phyloP scores from a whole-genome alignment of 2,329 filamentous ascomycete genomes.

The Penicillium sp. region DNA sequence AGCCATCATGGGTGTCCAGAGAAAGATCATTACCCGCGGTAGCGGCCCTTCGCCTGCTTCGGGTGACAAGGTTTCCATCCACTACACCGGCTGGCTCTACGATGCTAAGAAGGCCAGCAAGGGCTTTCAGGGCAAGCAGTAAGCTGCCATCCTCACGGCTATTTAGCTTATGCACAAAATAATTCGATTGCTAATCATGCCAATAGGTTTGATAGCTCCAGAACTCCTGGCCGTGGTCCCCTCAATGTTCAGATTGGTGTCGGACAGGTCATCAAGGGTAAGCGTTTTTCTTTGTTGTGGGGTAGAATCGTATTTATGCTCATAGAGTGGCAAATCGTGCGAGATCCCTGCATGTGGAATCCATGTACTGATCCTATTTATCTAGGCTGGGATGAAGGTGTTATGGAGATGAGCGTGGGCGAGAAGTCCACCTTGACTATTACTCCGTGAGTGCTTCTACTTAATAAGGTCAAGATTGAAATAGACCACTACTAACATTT shows the following conservation, averaged over 20 bases:
- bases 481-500: not conserved
- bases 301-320: not conserved
- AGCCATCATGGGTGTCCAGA: constrained; percentile 21
- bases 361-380: not conserved
- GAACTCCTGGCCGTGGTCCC: constrained; percentile 64
- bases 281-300: constrained; percentile 14
- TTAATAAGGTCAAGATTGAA: not conserved
- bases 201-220: constrained; percentile 81
- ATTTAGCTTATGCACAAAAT: not conserved
- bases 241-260: constrained; percentile 77
- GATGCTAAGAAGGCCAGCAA: constrained; percentile 61
- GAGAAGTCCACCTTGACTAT: constrained; percentile 86
- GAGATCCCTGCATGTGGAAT: not conserved
- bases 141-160: constrained; percentile 32
- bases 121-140: constrained; percentile 69
- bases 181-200: not conserved
- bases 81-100: constrained; percentile 87
- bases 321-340: not conserved
- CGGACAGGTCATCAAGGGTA: constrained; percentile 83
- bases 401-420: constrained; percentile 78
- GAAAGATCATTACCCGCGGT: constrained; percentile 48
- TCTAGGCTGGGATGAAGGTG: constrained; percentile 76
- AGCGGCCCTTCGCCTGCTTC: constrained; percentile 57
- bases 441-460: constrained; percentile 57
- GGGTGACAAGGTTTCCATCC: constrained; percentile 77